Evolutionary conservation across 1,284 basidiomycete genomes (phyloP).

Genomic region (Schizopora paradoxa): DNA sequence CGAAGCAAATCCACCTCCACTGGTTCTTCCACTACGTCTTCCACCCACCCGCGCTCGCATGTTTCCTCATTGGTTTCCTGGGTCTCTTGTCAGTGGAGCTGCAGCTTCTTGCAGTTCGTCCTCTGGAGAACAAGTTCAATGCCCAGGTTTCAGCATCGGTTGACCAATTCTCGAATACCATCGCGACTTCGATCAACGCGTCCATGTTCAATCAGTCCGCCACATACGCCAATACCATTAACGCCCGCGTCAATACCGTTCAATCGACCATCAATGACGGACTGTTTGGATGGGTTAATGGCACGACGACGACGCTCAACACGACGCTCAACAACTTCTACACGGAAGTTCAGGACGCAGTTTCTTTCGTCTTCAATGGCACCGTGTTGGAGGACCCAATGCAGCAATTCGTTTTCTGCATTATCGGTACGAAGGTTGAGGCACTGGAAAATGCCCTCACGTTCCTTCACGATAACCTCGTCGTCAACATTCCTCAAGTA

Average conservation of each 20-base stretch:
- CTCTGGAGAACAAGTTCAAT: slow-evolving; percentile 61
- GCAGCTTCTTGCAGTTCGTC: slow-evolving; percentile 74
- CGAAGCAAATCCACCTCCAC: slow-evolving; percentile 57
- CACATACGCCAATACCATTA: slow-evolving; percentile 72
- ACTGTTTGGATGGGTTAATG: slow-evolving; percentile 91
- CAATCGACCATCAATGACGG: slow-evolving; percentile 80
- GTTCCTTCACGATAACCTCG: slow-evolving; percentile 86
- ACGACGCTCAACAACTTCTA: slow-evolving; percentile 72
- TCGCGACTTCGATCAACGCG: slow-evolving; percentile 73
- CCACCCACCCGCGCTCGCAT: slow-evolving; percentile 83
- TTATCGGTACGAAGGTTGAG: slow-evolving; percentile 85
- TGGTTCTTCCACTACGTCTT: slow-evolving; percentile 89
- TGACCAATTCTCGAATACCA: slow-evolving; percentile 61
- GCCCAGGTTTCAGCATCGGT: slow-evolving; percentile 54
- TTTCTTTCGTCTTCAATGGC: slow-evolving; percentile 71
- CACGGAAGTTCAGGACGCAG: slow-evolving; percentile 62
- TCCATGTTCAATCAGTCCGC: slow-evolving; percentile 77
- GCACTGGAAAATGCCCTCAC: slow-evolving; percentile 85
- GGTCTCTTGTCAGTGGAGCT: slow-evolving; percentile 86
- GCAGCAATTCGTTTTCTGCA: slow-evolving; percentile 84
- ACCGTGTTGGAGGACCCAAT: slow-evolving; percentile 78
- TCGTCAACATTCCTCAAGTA: slow-evolving; percentile 71
- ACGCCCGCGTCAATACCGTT: slow-evolving; percentile 60
- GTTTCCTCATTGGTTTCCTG: slow-evolving; percentile 85
- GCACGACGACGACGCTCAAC: slow-evolving; percentile 87